These are phyloP conservation scores for Solanum sejunctum DNA, from an alignment of 257 asterid species.

Conservation along the genomic window DNA sequence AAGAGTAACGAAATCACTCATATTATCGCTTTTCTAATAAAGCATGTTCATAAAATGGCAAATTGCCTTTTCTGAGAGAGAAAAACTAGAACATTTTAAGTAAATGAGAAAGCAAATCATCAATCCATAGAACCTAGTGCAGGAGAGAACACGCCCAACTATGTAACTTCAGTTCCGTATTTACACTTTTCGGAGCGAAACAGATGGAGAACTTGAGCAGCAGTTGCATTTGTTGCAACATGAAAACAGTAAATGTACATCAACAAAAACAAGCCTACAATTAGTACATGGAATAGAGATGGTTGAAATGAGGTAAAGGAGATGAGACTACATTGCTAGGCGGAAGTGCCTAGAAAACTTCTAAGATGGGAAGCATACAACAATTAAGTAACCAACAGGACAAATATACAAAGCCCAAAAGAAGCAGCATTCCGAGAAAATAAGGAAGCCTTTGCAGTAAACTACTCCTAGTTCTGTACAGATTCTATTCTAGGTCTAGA, in stretches of 20 bases:
- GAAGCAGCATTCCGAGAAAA: constrained; percentile 22
- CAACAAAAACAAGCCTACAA: background rate
- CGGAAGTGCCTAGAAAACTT: background rate
- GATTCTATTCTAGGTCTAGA: constrained; percentile 13
- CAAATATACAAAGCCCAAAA: constrained; percentile 36
- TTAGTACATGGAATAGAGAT: background rate
- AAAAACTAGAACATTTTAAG: no score
- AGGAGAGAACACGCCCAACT: background rate
- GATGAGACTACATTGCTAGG: background rate
- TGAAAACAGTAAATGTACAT: background rate
- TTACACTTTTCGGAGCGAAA: background rate
- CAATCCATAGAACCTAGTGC: background rate
- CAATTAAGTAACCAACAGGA: background rate
- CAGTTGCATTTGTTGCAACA: background rate
- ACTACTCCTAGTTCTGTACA: constrained; percentile 25
- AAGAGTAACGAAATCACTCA: no score
- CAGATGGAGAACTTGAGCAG: background rate
- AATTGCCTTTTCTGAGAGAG: background rate
- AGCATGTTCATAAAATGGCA: background rate
- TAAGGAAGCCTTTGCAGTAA: constrained; percentile 1
- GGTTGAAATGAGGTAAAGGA: background rate
- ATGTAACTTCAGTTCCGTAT: background rate
- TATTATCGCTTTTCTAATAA: background rate
- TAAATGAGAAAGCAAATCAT: background rate
- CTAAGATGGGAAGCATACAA: background rate